Conservation (phyloP, 805 yeast species). For the Starmerella powellii region DNA sequence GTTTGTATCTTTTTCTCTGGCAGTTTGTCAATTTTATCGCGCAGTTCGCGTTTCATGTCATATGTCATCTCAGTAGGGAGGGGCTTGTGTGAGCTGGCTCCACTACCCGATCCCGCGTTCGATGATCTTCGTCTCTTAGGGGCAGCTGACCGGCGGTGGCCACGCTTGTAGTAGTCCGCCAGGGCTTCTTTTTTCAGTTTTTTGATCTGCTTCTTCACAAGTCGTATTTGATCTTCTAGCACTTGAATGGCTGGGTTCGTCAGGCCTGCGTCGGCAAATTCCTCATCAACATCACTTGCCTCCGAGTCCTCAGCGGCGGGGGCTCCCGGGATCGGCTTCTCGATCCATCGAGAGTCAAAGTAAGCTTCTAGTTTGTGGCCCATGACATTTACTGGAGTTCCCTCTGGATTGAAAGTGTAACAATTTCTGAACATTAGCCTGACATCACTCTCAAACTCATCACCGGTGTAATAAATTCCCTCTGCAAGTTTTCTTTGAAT, state of each 20-base stretch:
- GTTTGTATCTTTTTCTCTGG: conserved; percentile 72
- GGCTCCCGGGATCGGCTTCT: conserved; percentile 59
- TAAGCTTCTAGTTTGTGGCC: conserved; percentile 82
- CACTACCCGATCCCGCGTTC: conserved; percentile 3
- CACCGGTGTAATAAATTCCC: conserved; percentile 80
- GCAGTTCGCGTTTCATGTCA: conserved; percentile 91
- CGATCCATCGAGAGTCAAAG: conserved; percentile 79
- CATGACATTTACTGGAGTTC: conserved; percentile 92
- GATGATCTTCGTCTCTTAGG: conserved; percentile 8
- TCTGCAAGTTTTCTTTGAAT: conserved; percentile 67
- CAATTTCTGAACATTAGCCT: conserved; percentile 78
- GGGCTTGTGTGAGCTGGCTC: conserved; percentile 1
- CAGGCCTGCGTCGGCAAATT: conserved; percentile 40
- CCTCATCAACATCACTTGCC: conserved; percentile 34
- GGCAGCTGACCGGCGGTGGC: conserved; percentile 13
- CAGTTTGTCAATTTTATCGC: conserved; percentile 63
- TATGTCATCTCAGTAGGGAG: conserved; percentile 48
- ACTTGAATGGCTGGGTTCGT: conserved; percentile 84
- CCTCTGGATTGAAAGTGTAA: conserved; percentile 86
- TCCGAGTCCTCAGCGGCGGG: conserved; percentile 36
- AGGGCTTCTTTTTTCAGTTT: conserved; percentile 45
- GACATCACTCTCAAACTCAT: conserved; percentile 73
- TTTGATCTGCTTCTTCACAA: conserved; percentile 76
- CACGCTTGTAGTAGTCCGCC: conserved; percentile 17
- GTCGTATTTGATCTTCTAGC: conserved; percentile 70